Conservation (phyloP, 1,284 basidiomycete species). For the Tilletia indica region DNA sequence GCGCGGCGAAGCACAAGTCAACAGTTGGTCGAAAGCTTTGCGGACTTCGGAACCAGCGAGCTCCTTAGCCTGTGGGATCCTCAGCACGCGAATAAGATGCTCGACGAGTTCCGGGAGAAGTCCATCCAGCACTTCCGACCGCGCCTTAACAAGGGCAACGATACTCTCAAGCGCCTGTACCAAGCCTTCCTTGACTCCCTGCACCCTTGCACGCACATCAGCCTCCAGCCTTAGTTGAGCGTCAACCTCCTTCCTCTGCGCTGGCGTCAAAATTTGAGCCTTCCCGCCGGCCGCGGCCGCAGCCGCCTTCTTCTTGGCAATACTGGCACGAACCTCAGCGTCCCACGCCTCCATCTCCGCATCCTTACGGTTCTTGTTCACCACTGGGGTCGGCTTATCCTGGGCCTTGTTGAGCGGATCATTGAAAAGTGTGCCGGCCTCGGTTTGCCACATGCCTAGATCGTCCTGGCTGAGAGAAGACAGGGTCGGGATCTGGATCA, state of each 20-base stretch:
- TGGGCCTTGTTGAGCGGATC: constrained; percentile 44
- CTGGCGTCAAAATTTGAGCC: constrained; percentile 42
- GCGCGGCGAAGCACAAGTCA: constrained; percentile 39
- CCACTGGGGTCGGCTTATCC: constrained; percentile 24
- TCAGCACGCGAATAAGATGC: constrained; percentile 30
- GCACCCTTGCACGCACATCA: constrained; percentile 39
- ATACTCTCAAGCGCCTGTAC: constrained; percentile 37
- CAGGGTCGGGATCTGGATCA: constrained; percentile 32
- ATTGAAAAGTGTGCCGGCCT: constrained; percentile 40
- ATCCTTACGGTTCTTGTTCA: constrained; percentile 39
- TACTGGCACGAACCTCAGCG: constrained; percentile 49
- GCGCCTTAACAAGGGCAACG: constrained; percentile 34
- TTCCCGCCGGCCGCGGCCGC: constrained; percentile 31
- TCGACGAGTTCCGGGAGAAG: constrained; percentile 39
- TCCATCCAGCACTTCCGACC: constrained; percentile 35
- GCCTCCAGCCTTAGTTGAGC: constrained; percentile 47
- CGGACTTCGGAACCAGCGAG: constrained; percentile 33
- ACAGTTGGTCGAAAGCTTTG: constrained; percentile 35
- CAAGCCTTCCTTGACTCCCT: constrained; percentile 32
- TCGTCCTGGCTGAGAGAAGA: constrained; percentile 39
- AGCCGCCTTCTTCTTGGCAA: constrained; percentile 49
- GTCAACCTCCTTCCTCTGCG: constrained; percentile 47
- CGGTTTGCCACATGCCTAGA: constrained; percentile 49
- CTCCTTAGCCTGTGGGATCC: constrained; percentile 32
- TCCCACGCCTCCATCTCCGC: constrained; percentile 53